phyloP scores from a whole-genome alignment of 805 yeast genomes.

The Lipomyces starkeyi region DNA sequence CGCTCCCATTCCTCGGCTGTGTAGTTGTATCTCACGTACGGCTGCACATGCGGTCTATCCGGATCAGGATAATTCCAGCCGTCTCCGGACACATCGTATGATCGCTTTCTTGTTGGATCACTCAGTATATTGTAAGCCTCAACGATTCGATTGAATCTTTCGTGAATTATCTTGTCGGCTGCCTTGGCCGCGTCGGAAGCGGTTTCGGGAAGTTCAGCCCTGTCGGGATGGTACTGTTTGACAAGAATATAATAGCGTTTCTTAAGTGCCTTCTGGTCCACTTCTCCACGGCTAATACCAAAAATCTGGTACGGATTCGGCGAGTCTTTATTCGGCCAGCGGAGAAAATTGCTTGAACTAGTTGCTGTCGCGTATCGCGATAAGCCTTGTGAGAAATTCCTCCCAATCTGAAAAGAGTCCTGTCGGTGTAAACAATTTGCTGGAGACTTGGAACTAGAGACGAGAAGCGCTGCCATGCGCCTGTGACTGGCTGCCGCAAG shows the following conservation, averaged over 20 bases:
- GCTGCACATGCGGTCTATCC: not conserved
- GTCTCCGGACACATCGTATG: conserved; percentile 55
- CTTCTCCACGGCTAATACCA: conserved; percentile 48
- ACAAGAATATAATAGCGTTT: conserved; percentile 64
- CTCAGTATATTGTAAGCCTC: conserved; percentile 65
- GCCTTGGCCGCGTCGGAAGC: conserved; percentile 48
- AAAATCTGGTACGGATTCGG: conserved; percentile 80
- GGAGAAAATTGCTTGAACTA: conserved; percentile 46
- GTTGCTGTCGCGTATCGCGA: not conserved
- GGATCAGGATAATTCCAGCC: conserved; percentile 36
- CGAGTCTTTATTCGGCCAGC: conserved; percentile 62
- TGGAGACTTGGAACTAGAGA: not conserved
- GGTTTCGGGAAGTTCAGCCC: conserved; percentile 45
- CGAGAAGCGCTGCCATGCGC: not conserved
- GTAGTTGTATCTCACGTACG: conserved; percentile 16
- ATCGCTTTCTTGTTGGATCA: conserved; percentile 51
- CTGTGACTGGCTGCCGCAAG: not conserved
- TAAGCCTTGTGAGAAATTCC: not conserved
- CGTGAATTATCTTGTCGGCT: conserved; percentile 35
- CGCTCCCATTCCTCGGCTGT: conserved; percentile 23
- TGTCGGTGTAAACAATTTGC: not conserved
- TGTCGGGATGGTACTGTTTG: conserved; percentile 84
- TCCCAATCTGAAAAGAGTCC: not conserved
- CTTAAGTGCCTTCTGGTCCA: conserved; percentile 53
- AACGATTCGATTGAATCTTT: conserved; percentile 61